Conservation (phyloP, 2,329 filamentous ascomycete genomes). For the Aspergillus pseudotamarii region DNA sequence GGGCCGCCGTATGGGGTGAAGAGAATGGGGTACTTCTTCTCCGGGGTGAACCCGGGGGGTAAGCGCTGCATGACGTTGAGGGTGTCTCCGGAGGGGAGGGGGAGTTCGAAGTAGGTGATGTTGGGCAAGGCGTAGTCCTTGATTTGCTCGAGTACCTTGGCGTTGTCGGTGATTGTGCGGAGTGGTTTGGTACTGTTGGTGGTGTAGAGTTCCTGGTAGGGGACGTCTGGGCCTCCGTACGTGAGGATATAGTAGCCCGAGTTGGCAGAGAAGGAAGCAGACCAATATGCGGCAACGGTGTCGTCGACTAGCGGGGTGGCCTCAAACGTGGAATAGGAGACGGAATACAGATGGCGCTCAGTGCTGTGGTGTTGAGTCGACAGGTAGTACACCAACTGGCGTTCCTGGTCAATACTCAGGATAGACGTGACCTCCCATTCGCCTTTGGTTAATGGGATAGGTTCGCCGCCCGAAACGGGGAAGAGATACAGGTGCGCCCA, state of each 20-base stretch:
- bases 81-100: conserved; percentile 62
- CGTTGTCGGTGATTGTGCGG: conserved; percentile 63
- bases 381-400: conserved; percentile 64
- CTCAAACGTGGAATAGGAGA: conserved; percentile 57
- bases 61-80: conserved; percentile 68
- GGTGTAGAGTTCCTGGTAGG: conserved; percentile 69
- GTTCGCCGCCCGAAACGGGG: conserved; percentile 58
- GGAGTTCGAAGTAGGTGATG: conserved; percentile 64
- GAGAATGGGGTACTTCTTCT: conserved; percentile 67
- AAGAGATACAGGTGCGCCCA: conserved; percentile 69
- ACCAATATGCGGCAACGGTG: conserved; percentile 60
- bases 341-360: conserved; percentile 68
- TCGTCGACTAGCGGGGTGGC: conserved; percentile 66
- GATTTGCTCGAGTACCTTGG: conserved; percentile 58
- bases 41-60: conserved; percentile 64
- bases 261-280: conserved; percentile 65
- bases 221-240: conserved; percentile 68
- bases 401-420: conserved; percentile 60
- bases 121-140: conserved; percentile 65
- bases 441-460: conserved; percentile 63
- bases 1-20: conserved; percentile 72
- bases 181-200: conserved; percentile 58
- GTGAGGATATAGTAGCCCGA: conserved; percentile 67
- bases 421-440: conserved; percentile 67
- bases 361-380: conserved; percentile 68